Base-by-base conservation (phyloP, 2,329 filamentous ascomycete species). In the Xylariaceae sp. region DNA sequence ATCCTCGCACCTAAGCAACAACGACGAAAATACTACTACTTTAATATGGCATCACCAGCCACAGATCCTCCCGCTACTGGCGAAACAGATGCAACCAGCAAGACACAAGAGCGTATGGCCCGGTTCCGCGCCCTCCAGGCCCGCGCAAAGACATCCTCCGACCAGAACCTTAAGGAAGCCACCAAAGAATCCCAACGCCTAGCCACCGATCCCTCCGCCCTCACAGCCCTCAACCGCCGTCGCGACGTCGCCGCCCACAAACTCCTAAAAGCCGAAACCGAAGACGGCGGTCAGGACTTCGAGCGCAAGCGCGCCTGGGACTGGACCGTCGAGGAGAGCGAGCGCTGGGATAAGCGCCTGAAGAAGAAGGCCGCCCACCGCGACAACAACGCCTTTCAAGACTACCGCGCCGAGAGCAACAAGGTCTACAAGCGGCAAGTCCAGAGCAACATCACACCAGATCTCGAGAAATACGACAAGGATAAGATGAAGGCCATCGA, bases 221-320 rank as follows among this genome's bases (percentile, higher is more conserved):
- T 96, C 39, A 82, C 82, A 1, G 79, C 87, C 1, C 73, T 97
- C n/a, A 83, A 86, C 53, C 86, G 91, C 51, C 89, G 90, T 61
- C 87, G 89, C 59, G 91, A 88, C 44, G 83, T 93, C 55, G 92
- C 93, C 17, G 83, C 86, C 5, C 89, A 96, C 66, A 98, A 97
- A 63, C 80, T 98, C 0, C 77, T 96, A 35, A 95, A 95, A 72
- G 88, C 90, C 4, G 90, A 96, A 59, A 84, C 90, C 2, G 88
- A 91, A 65, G 88, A 88, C 16, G 74, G 77, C 0, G 90, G 90
- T 25, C 89, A 88, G 44, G 93, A 97, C 66, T 98, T 97, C 62
- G 93, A 98, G 75, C 87, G 93, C 55, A 96, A 97, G 70, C 84
- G 93, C 33, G 93, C 93, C 2, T 98, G 93, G 93, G 93, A 97